Evolutionary conservation across 148 eudicot species (phyloP).

Genomic region (Vaccinium vitisidaea): DNA sequence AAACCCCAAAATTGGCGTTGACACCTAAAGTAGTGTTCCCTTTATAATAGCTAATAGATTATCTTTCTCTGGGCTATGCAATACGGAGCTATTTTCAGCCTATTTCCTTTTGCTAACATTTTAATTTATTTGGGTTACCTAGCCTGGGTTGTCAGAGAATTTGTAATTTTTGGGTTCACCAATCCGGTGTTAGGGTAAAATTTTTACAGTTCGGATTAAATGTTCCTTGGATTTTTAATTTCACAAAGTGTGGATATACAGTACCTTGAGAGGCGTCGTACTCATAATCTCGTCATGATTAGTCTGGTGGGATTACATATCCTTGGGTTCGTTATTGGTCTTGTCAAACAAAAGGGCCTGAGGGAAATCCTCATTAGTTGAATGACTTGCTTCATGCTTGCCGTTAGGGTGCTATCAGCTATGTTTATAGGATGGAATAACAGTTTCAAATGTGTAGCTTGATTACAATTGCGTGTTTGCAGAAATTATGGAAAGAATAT

Average conservation of each 20-base stretch:
- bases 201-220: background rate
- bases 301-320: background rate
- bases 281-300: background rate
- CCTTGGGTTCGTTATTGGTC: background rate
- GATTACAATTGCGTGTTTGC: background rate
- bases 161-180: background rate
- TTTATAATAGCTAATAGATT: too few relatives aligned
- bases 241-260: background rate
- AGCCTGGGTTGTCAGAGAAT: background rate
- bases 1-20: too few relatives aligned
- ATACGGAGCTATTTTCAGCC: background rate
- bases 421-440: background rate
- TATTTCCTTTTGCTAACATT: background rate
- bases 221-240: background rate
- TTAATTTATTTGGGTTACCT: too few relatives aligned
- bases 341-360: background rate
- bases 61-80: background rate
- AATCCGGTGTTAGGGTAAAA: background rate
- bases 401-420: background rate
- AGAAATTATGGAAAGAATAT: background rate
- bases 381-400: background rate
- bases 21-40: too few relatives aligned
- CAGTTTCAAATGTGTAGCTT: background rate
- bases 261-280: background rate
- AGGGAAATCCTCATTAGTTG: background rate